Percentiles rank a stretch among this genome's conserved stretches.
Conservation (phyloP, 148 eudicot genomes). For the Cornus controversa region DNA sequence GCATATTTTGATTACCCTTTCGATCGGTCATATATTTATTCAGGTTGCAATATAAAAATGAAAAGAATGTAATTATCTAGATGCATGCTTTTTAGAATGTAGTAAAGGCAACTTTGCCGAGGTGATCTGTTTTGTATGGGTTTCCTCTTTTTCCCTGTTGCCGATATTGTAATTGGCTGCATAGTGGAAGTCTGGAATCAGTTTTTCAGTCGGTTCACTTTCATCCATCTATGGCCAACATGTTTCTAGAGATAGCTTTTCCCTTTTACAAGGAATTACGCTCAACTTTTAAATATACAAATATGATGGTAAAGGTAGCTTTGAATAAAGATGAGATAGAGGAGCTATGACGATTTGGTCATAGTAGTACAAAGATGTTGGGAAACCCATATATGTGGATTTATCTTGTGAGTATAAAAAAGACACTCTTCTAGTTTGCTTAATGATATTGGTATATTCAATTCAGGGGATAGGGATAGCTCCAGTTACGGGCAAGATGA, state of each 20-base stretch:
- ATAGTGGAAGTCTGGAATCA: constrained; percentile 8
- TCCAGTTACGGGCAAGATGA: too few relatives aligned
- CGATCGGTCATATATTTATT: not conserved
- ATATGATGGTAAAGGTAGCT: too few relatives aligned
- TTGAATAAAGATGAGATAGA: too few relatives aligned
- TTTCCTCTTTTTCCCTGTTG: constrained; percentile 45
- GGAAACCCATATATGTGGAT: too few relatives aligned
- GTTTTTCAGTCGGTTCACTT: not conserved
- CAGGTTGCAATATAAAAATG: not conserved
- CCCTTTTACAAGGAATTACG: not conserved
- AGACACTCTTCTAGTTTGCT: too few relatives aligned
- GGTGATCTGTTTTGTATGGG: constrained; percentile 21
- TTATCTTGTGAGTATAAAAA: too few relatives aligned
- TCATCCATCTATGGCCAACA: not conserved
- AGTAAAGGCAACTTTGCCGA: constrained; percentile 39
- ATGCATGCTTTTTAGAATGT: not conserved
- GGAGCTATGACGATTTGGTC: too few relatives aligned
- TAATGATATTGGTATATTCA: too few relatives aligned
- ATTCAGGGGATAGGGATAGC: too few relatives aligned
- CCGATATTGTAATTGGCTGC: constrained; percentile 25
- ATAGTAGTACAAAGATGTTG: too few relatives aligned
- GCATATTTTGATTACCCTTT: not conserved
- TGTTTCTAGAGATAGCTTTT: not conserved
- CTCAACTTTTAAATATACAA: too few relatives aligned
- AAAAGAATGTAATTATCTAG: not conserved